Evolutionary conservation across 495 filamentous ascomycete species (phyloP), one percentile per base, ranked within the genome.

Genomic region (Choiromyces venosus): DNA sequence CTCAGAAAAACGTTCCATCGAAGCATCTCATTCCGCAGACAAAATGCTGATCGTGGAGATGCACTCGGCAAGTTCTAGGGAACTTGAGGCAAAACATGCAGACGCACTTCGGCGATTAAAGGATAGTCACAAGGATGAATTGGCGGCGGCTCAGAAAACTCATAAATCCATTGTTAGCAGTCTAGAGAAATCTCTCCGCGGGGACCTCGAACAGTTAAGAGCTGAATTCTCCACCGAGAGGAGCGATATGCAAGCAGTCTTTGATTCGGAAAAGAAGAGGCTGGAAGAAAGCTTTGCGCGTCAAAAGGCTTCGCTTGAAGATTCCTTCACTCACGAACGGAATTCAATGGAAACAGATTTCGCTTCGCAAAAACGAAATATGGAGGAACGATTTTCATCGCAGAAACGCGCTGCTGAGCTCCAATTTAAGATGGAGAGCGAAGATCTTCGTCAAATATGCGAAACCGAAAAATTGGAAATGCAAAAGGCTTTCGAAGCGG

Each of bases 171-270:
- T 70, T 67, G 68, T 82, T 16, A 52, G 76, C 52, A 52, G 70
- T n/a, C 72, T 81, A n/a, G 78, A 81, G 56, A 61, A 29, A 56
- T 29, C n/a, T 12, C 52, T 29, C 2, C n/a, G 9, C 2, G 52
- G 29, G n/a, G 29, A n/a, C 52, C 25, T 25, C n/a, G n/a, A 29
- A 61, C 52, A 19, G 40, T 29, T 78, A 68, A 68, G 75, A 66
- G 42, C 67, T 21, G 35, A 44, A 35, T 77, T 75, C 67, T 71
- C 64, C 4, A 44, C 52, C 19, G 83, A 86, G 72, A 85, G 84
- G 66, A 77, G 80, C 8, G 65, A 81, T 29, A 81, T 88, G 77
- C 82, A 86, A 52, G 84, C 84, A 52, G 78, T 82, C 0, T 82
- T 86, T 25, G 81, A 83, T 37, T 72, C 52, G 12, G 76, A 83